A percentile compares a stretch with the other conserved stretches of the same genome.
Conservation (phyloP, 495 filamentous ascomycete species). For the Schizothecium vesticola region DNA sequence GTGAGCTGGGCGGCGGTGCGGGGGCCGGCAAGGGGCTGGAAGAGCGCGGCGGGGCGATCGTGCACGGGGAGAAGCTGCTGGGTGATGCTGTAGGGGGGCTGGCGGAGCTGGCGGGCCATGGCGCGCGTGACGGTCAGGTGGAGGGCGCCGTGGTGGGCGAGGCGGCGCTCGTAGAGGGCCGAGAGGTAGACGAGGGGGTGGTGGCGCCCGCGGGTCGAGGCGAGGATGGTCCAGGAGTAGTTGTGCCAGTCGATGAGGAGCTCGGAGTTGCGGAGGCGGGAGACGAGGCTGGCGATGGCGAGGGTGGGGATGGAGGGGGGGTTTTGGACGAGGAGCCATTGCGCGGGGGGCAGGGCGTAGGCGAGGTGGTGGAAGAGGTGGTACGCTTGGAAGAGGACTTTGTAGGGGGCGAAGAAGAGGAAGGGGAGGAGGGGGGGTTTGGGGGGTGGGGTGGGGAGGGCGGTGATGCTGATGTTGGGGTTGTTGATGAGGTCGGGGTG, state of each 20-base stretch:
- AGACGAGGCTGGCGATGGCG: constrained; percentile 63
- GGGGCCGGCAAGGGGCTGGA: constrained; percentile 56
- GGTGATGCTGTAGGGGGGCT: constrained; percentile 53
- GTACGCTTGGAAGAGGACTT: constrained; percentile 75
- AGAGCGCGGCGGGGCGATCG: constrained; percentile 79
- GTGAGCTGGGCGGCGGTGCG: background rate
- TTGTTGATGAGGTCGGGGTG: constrained; percentile 69
- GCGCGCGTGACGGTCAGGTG: constrained; percentile 85
- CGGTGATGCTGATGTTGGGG: constrained; percentile 55
- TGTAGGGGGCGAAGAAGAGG: constrained; percentile 71
- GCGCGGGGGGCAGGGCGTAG: constrained; percentile 64
- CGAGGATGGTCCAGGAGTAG: constrained; percentile 93
- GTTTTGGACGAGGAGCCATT: constrained; percentile 89
- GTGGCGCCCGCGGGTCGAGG: constrained; percentile 53
- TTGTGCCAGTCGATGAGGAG: constrained; percentile 99
- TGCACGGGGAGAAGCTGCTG: constrained; percentile 69
- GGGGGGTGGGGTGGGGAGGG: constrained; percentile 29
- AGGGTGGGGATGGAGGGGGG: constrained; percentile 93
- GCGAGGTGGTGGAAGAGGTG: constrained; percentile 64
- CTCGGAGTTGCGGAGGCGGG: constrained; percentile 70
- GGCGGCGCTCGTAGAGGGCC: constrained; percentile 65
- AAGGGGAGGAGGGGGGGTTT: constrained; percentile 44
- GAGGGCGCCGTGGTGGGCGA: constrained; percentile 62
- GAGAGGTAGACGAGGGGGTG: constrained; percentile 77
- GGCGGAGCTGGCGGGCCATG: constrained; percentile 69